phyloP scores from a whole-genome alignment of 495 filamentous ascomycete genomes.

The Lasiosphaeriaceae sp. region DNA sequence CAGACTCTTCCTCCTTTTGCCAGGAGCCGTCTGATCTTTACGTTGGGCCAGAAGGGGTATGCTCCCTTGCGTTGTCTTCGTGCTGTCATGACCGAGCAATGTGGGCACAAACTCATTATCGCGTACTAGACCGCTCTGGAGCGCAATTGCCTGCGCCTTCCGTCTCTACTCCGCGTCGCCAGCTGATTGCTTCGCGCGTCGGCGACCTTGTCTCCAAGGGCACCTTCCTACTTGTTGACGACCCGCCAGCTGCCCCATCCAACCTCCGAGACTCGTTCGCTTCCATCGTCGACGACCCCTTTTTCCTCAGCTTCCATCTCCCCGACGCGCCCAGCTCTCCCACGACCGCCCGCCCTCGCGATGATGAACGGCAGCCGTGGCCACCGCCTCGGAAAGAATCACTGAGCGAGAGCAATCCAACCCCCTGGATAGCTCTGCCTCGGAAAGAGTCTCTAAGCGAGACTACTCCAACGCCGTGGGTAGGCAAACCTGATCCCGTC shows the following conservation, averaged over 20 bases:
- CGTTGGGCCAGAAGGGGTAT: slow-evolving; percentile 13
- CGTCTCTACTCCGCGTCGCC: background rate
- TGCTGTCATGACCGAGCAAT: slow-evolving; percentile 15
- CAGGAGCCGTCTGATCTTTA: background rate
- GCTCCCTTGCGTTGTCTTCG: slow-evolving; percentile 7
- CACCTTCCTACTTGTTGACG: slow-evolving; percentile 30
- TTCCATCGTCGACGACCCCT: slow-evolving; percentile 45
- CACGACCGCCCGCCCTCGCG: slow-evolving; percentile 19
- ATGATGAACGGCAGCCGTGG: slow-evolving; percentile 34
- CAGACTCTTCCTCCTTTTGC: background rate
- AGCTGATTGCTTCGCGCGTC: background rate
- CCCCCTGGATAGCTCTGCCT: slow-evolving; percentile 35
- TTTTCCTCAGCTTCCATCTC: slow-evolving; percentile 37
- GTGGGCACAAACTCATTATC: slow-evolving; percentile 25
- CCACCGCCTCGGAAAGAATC: slow-evolving; percentile 40
- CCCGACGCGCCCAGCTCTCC: slow-evolving; percentile 12
- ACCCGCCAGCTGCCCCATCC: slow-evolving; percentile 16
- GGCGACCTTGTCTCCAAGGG: slow-evolving; percentile 17
- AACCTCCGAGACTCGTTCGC: slow-evolving; percentile 38
- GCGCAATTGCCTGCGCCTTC: slow-evolving; percentile 1
- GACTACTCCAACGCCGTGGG: slow-evolving; percentile 31
- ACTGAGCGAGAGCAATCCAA: slow-evolving; percentile 28
- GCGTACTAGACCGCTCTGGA: slow-evolving; percentile 17
- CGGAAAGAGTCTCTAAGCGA: slow-evolving; percentile 38
- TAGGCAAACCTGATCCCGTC: slow-evolving; percentile 17